Percentiles rank a stretch among this genome's conserved stretches.
Evolutionary conservation across 176 grass and related monocot species (phyloP).

Genomic region (Panicum miliaceum): DNA sequence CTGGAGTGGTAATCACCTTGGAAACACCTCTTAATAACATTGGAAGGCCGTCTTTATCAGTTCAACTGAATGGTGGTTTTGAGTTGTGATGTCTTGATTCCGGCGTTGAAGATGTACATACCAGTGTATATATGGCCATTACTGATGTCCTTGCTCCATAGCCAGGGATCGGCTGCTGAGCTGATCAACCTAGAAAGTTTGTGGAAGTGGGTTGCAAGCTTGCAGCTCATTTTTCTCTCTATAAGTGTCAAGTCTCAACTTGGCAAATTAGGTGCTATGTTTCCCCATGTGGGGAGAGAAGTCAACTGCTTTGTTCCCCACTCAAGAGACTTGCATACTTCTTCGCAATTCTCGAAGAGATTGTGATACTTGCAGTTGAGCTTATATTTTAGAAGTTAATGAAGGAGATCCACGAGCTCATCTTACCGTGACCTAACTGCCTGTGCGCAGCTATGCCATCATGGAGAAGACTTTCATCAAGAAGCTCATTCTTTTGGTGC

Average conservation of each 20-base stretch:
- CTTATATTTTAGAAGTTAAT: slow-evolving; percentile 24
- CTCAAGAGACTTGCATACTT: neutral
- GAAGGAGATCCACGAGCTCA: neutral
- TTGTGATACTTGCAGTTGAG: slow-evolving; percentile 26
- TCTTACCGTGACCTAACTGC: neutral
- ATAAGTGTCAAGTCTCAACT: slow-evolving; percentile 24
- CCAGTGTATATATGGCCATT: slow-evolving; percentile 61
- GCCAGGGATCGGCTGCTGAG: slow-evolving; percentile 3
- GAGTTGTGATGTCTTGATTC: slow-evolving; percentile 59
- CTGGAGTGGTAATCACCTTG: slow-evolving; percentile 79
- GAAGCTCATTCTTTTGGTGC: slow-evolving; percentile 24
- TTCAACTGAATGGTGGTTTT: slow-evolving; percentile 92
- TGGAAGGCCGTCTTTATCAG: slow-evolving; percentile 73
- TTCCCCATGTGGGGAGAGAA: neutral
- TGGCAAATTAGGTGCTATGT: slow-evolving; percentile 9
- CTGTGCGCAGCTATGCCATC: neutral
- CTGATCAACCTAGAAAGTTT: slow-evolving; percentile 36
- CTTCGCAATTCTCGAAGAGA: neutral
- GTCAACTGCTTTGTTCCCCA: slow-evolving; percentile 18
- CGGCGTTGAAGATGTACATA: slow-evolving; percentile 55
- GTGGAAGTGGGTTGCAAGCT: slow-evolving; percentile 44
- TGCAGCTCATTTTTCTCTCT: slow-evolving; percentile 46
- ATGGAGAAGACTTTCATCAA: slow-evolving; percentile 3
- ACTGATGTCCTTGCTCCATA: slow-evolving; percentile 25
- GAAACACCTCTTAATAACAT: slow-evolving; percentile 84